phyloP scores from a whole-genome alignment of 345 rosid species.

The Abelmoschus esculentus region DNA sequence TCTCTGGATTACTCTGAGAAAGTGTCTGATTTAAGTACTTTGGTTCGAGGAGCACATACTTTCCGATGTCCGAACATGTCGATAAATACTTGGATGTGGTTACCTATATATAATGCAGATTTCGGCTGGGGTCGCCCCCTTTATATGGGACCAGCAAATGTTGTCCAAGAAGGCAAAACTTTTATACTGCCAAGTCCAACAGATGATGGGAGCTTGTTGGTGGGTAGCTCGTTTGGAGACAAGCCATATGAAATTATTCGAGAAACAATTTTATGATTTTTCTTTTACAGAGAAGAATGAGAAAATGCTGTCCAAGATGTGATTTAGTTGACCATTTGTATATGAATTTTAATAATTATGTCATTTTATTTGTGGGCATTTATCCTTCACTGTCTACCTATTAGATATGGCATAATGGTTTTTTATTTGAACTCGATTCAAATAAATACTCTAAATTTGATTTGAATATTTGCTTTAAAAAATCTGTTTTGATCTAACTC shows the following conservation, averaged over 20 bases:
- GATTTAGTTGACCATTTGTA: too few species aligned
- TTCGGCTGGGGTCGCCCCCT: conserved; percentile 52
- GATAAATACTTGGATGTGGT: conserved; percentile 34
- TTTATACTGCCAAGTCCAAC: conserved; percentile 33
- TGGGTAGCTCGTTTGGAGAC: background rate
- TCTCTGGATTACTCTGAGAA: conserved; percentile 27
- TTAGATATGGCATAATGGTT: too few species aligned
- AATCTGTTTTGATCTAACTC: too few species aligned
- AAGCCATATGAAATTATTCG: background rate
- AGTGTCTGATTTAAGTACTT: conserved; percentile 12
- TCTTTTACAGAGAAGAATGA: too few species aligned
- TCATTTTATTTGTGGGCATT: too few species aligned
- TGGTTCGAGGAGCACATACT: conserved; percentile 15
- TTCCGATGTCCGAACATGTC: conserved; percentile 49
- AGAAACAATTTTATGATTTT: background rate
- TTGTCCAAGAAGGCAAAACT: conserved; percentile 29
- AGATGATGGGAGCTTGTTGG: background rate
- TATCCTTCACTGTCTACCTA: too few species aligned
- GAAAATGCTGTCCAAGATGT: too few species aligned
- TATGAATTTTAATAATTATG: too few species aligned
- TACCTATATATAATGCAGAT: conserved; percentile 46
- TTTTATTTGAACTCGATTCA: too few species aligned
- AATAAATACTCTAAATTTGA: too few species aligned
- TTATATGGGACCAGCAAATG: conserved; percentile 37
- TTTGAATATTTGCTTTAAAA: too few species aligned